phyloP scores from a whole-genome alignment of 2,329 filamentous ascomycete species.

The Monosporascus sp. region DNA sequence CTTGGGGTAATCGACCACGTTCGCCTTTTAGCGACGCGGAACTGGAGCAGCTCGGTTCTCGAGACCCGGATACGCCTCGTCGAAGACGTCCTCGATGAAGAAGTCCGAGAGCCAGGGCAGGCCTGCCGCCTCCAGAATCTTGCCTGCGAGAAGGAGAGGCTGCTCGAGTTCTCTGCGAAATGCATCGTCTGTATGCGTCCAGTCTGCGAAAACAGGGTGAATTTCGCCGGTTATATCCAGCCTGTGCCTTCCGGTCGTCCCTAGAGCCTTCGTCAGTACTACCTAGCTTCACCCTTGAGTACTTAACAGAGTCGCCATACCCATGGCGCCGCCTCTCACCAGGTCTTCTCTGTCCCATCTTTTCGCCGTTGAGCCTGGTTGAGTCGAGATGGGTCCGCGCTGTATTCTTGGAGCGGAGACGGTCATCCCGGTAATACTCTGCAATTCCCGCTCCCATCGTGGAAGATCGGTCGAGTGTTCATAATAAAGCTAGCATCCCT shows the following conservation, averaged over 20 bases:
- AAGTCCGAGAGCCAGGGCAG: slow-evolving; percentile 29
- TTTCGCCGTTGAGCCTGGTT: not conserved
- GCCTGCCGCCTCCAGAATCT: slow-evolving; percentile 21
- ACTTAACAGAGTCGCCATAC: not conserved
- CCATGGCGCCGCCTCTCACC: not conserved
- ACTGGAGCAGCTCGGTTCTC: slow-evolving; percentile 6
- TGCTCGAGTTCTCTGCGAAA: slow-evolving; percentile 22
- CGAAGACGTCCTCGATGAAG: slow-evolving; percentile 26
- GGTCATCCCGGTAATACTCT: not conserved
- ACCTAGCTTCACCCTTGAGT: too few relatives aligned
- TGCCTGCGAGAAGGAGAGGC: slow-evolving; percentile 26
- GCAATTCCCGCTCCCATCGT: not conserved
- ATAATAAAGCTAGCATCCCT: not conserved
- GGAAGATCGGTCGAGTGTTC: not conserved
- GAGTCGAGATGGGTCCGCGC: not conserved
- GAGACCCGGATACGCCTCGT: slow-evolving; percentile 20
- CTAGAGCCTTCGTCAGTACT: slow-evolving; percentile 5
- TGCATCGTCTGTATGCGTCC: slow-evolving; percentile 14
- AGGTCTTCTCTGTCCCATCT: not conserved
- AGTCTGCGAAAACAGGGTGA: slow-evolving; percentile 25
- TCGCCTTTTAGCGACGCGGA: not conserved
- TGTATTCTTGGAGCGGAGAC: not conserved
- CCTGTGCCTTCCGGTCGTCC: slow-evolving; percentile 11
- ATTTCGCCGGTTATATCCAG: slow-evolving; percentile 21
- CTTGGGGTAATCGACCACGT: slow-evolving; percentile 6